Evolutionary conservation across 2,329 filamentous ascomycete species (phyloP), one percentile per base, ranked within the genome.

Genomic region (Pseudocercospora crystallina): DNA sequence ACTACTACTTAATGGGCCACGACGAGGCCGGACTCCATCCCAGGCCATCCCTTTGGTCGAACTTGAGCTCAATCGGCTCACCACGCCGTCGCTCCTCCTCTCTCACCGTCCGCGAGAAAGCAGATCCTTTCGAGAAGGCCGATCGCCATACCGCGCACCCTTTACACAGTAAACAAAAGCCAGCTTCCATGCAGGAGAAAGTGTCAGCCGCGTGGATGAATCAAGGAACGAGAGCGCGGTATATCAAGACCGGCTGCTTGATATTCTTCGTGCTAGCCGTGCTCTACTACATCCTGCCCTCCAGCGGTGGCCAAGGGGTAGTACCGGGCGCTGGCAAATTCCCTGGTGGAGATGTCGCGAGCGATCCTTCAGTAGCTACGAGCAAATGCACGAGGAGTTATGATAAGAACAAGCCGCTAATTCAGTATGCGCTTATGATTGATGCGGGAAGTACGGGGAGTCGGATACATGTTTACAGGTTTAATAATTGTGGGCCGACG

Each of bases 371-470:
- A 8, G 80, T 84, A 64, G 81, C 81, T 60, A 85, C 87, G 58
- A 78, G 81, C 37, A 87, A 83, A 74, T 99, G 94, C 80, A 84
- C 84, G 53, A 89, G 85, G 68, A 90, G 94, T 36, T 85, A 81
- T 74, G 89, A 90, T 63, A 84, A 87, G 65, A 86, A 90, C 59
- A 97, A 96, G 76, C 92, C 94, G 43, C 83, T 99, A 60, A 86
- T 96, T 56, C 94, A 99, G 70, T 99, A 97, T 76, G 95, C 94
- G 55, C 82, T 97, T 66, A 99, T 99, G 94, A 89, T 99, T 66
- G 94, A 99, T 73, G 94, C 94, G 41, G 94, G 94, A 63, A 97
- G 91, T 77, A 97, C 94, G 47, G 94, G 94, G 54, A 97, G 94
- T 54, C 87, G 94, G 63, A 96, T 99, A 69, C 95, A 99, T 76